phyloP scores from a whole-genome alignment of 768 basidiomycete genomes.

The Pulveroboletus frians region DNA sequence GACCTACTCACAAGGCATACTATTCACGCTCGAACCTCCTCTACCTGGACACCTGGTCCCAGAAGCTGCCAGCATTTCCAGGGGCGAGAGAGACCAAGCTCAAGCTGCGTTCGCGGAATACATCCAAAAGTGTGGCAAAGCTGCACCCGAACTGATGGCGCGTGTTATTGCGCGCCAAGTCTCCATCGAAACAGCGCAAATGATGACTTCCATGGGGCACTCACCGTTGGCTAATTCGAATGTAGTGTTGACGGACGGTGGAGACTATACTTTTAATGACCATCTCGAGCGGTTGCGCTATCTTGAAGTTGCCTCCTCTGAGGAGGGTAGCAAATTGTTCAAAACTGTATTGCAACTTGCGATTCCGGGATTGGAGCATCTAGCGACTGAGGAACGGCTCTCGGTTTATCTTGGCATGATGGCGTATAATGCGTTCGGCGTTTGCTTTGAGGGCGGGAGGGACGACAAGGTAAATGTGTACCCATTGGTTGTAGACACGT shows the following conservation, averaged over 20 bases:
- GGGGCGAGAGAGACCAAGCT: conserved; percentile 48
- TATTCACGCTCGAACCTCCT: conserved; percentile 64
- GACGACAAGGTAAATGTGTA: conserved; percentile 55
- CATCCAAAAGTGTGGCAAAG: conserved; percentile 44
- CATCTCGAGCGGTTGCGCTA: conserved; percentile 74
- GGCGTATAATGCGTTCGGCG: conserved; percentile 72
- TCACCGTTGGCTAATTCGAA: conserved; percentile 10
- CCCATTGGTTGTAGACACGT: background rate
- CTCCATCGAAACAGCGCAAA: conserved; percentile 55
- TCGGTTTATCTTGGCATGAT: conserved; percentile 62
- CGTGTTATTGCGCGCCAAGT: conserved; percentile 73
- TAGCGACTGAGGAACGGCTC: conserved; percentile 61
- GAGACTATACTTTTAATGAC: conserved; percentile 63
- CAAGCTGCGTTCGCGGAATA: conserved; percentile 56
- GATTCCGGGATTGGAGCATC: conserved; percentile 68
- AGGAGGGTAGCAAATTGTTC: conserved; percentile 48
- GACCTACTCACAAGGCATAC: conserved; percentile 58
- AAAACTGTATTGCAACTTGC: conserved; percentile 52
- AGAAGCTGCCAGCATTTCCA: conserved; percentile 28
- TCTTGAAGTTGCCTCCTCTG: conserved; percentile 46
- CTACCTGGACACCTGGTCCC: conserved; percentile 43
- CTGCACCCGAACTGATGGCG: conserved; percentile 55
- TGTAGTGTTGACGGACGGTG: conserved; percentile 35
- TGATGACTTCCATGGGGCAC: conserved; percentile 32
- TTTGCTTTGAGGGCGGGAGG: conserved; percentile 60